Evolutionary conservation across 2,329 filamentous ascomycete species (phyloP).

Genomic region (Alternaria gansuensis): DNA sequence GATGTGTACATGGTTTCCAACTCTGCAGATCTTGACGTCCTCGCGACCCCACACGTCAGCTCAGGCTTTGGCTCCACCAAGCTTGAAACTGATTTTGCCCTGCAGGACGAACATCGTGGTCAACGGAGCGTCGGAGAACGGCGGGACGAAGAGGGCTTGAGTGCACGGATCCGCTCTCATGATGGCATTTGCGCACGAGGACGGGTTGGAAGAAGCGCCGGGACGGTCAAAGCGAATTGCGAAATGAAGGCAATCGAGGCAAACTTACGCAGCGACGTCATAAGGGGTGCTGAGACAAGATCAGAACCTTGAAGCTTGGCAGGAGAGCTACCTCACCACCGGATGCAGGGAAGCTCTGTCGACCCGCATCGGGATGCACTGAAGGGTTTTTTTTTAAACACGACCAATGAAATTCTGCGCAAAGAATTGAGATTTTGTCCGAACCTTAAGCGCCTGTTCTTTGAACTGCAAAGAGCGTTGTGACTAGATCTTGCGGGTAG

Average conservation of each 20-base stretch:
- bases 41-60: constrained; percentile 23
- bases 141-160: constrained; percentile 1
- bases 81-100: constrained; percentile 5
- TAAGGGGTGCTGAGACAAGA: constrained; percentile 4
- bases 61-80: constrained; percentile 14
- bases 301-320: constrained; percentile 2
- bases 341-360: constrained; percentile 1
- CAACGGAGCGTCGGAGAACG: constrained; percentile 11
- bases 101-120: constrained; percentile 3
- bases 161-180: neutral
- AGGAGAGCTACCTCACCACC: constrained; percentile 1
- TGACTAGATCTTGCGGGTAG: constrained; percentile 18
- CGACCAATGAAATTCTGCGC: constrained; percentile 1
- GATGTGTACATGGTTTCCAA: neutral
- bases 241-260: neutral
- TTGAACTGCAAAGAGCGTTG: neutral
- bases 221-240: constrained; percentile 9
- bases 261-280: neutral
- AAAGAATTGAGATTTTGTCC: constrained; percentile 1
- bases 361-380: neutral
- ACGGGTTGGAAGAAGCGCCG: neutral
- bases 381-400: neutral
- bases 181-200: neutral
- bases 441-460: neutral
- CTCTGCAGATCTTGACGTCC: constrained; percentile 15